These are phyloP conservation scores for Galerina marginata DNA, from an alignment of 768 basidiomycete genomes.

Conservation along the genomic window DNA sequence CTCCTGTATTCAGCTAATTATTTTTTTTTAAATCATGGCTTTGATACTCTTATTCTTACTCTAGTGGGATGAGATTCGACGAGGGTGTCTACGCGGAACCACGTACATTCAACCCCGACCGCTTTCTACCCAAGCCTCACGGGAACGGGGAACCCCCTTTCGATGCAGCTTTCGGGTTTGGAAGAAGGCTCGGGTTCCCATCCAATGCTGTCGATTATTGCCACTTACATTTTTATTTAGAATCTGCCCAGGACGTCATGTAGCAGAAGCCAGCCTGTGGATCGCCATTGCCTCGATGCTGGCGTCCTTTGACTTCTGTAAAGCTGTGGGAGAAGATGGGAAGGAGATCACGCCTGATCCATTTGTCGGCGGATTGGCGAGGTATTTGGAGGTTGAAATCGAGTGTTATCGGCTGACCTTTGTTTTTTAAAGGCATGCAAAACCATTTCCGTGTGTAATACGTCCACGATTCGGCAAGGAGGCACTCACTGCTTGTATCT, in stretches of 20 bases:
- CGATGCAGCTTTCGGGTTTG: slow-evolving; percentile 36
- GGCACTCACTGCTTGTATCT: too few species aligned
- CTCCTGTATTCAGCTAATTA: too few species aligned
- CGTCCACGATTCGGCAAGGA: too few species aligned
- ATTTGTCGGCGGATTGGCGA: too few species aligned
- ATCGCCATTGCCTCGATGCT: slow-evolving; percentile 32
- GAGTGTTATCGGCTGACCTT: too few species aligned
- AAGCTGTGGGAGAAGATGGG: background rate
- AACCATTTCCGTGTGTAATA: too few species aligned
- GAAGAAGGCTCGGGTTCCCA: slow-evolving; percentile 23
- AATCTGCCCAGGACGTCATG: slow-evolving; percentile 45
- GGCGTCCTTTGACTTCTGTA: slow-evolving; percentile 31
- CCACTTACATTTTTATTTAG: background rate
- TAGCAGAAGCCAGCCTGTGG: slow-evolving; percentile 48
- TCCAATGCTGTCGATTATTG: too few species aligned
- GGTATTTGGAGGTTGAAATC: too few species aligned
- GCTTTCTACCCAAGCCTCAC: background rate
- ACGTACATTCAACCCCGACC: background rate
- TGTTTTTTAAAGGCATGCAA: too few species aligned
- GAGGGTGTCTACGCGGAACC: slow-evolving; percentile 2
- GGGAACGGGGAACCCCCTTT: background rate
- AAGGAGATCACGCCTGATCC: too few species aligned
- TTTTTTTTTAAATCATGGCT: too few species aligned
- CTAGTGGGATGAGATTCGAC: slow-evolving; percentile 4
- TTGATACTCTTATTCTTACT: too few species aligned